Evolutionary conservation across 116 monocot genomes (phyloP).

Genomic region (Phalaenopsis hybrid): DNA sequence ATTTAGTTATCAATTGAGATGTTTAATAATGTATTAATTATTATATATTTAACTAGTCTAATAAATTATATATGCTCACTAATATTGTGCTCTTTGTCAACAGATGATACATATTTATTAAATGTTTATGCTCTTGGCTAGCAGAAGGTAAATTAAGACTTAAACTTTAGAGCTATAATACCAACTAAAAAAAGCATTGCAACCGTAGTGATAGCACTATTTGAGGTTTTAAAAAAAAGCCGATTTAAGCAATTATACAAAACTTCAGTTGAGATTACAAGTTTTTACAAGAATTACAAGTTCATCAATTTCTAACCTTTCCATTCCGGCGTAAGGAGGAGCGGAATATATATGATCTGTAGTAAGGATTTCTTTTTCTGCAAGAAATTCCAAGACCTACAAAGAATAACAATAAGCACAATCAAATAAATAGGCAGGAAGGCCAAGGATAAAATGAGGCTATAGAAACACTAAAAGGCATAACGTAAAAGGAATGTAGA

Average conservation of each 20-base stretch:
- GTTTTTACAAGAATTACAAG: neutral
- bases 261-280: neutral
- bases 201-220: neutral
- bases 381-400: constrained; percentile 64
- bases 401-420: constrained; percentile 16
- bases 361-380: constrained; percentile 37
- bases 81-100: no score
- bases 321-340: constrained; percentile 54
- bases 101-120: no score
- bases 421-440: neutral
- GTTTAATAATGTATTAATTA: no score
- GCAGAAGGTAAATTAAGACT: neutral
- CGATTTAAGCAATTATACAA: neutral
- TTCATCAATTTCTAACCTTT: constrained; percentile 40
- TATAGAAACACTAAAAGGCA: neutral
- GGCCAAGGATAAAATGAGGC: neutral
- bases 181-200: neutral
- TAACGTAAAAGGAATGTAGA: no score
- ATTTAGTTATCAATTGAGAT: no score
- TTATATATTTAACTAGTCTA: no score
- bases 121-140: neutral
- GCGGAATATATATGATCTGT: constrained; percentile 43
- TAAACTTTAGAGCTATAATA: neutral
- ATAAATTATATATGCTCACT: no score
- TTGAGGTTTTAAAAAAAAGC: neutral